Conservation (phyloP, 257 asterid genomes). For the Verbascum thapsus region DNA sequence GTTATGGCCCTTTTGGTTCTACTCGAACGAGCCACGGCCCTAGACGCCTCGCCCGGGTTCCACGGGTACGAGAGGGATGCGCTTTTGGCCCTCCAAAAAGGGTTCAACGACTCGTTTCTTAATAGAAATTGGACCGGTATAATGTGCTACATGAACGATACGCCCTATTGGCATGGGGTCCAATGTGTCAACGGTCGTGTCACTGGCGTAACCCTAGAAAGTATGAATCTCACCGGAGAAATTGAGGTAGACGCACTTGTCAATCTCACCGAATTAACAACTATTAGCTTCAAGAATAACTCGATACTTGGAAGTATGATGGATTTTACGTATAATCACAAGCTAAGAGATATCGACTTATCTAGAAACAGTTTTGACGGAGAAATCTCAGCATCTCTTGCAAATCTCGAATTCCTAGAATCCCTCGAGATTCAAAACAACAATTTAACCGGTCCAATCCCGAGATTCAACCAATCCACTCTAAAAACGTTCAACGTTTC, state of each 20-base stretch:
- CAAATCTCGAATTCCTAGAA: slow-evolving; percentile 39
- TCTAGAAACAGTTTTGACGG: slow-evolving; percentile 58
- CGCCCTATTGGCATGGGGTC: slow-evolving; percentile 64
- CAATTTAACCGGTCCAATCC: slow-evolving; percentile 52
- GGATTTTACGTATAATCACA: slow-evolving; percentile 48
- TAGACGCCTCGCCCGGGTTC: slow-evolving; percentile 38
- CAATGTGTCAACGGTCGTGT: slow-evolving; percentile 62
- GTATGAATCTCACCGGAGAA: slow-evolving; percentile 49
- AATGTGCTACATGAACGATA: slow-evolving; percentile 53
- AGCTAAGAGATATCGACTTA: slow-evolving; percentile 48
- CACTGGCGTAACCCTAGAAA: slow-evolving; percentile 50
- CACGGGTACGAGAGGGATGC: slow-evolving; percentile 64
- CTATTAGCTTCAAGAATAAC: slow-evolving; percentile 62
- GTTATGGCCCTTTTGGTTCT: slow-evolving; percentile 33
- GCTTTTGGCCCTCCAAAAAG: slow-evolving; percentile 44
- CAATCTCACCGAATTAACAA: slow-evolving; percentile 53
- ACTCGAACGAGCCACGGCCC: slow-evolving; percentile 23
- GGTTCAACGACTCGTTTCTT: slow-evolving; percentile 45
- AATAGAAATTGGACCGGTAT: slow-evolving; percentile 53
- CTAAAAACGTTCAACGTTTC: slow-evolving; percentile 58
- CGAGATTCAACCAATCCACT: slow-evolving; percentile 47
- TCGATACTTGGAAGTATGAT: slow-evolving; percentile 50
- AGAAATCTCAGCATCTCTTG: slow-evolving; percentile 47
- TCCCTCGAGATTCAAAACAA: slow-evolving; percentile 65
- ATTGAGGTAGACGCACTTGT: slow-evolving; percentile 42